Evolutionary conservation across 2,329 filamentous ascomycete species (phyloP).

Genomic region (Aspergillus melleus): DNA sequence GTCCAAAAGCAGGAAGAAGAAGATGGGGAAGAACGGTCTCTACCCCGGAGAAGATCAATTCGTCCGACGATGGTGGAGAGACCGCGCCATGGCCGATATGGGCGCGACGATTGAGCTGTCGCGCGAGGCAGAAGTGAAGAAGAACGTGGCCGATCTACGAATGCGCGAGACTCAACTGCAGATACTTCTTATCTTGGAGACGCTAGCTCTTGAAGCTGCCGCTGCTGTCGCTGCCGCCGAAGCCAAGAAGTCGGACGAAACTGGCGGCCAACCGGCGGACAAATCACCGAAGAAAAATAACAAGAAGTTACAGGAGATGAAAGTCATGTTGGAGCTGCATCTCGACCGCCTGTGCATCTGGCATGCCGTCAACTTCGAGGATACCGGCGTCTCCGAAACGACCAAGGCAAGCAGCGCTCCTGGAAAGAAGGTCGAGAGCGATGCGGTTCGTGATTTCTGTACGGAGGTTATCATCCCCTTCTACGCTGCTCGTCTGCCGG

Average conservation of each 20-base stretch:
- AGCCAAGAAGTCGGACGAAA: slow-evolving; percentile 17
- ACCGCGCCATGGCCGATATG: slow-evolving; percentile 31
- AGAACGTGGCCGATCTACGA: slow-evolving; percentile 45
- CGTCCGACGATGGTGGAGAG: slow-evolving; percentile 49
- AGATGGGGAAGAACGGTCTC: slow-evolving; percentile 48
- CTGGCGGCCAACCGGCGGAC: slow-evolving; percentile 16
- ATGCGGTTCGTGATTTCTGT: slow-evolving; percentile 51
- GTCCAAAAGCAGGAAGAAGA: slow-evolving; percentile 41
- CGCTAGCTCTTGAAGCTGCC: slow-evolving; percentile 43
- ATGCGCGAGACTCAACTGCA: slow-evolving; percentile 51
- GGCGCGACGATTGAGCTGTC: slow-evolving; percentile 28
- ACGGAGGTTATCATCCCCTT: slow-evolving; percentile 53
- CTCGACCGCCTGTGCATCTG: slow-evolving; percentile 53
- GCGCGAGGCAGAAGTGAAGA: slow-evolving; percentile 41
- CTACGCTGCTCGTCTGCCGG: slow-evolving; percentile 49
- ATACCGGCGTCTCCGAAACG: slow-evolving; percentile 30
- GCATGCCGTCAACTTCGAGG: slow-evolving; percentile 48
- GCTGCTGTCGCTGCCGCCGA: slow-evolving; percentile 16
- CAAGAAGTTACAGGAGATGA: slow-evolving; percentile 46
- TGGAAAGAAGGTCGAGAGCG: slow-evolving; percentile 40
- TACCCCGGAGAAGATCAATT: slow-evolving; percentile 47
- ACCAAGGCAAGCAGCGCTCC: slow-evolving; percentile 29
- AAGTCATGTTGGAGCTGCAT: slow-evolving; percentile 47
- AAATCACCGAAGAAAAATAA: slow-evolving; percentile 23
- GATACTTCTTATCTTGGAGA: slow-evolving; percentile 51